phyloP scores from a whole-genome alignment of 169 alveolate genomes.

The Theileria equi region DNA sequence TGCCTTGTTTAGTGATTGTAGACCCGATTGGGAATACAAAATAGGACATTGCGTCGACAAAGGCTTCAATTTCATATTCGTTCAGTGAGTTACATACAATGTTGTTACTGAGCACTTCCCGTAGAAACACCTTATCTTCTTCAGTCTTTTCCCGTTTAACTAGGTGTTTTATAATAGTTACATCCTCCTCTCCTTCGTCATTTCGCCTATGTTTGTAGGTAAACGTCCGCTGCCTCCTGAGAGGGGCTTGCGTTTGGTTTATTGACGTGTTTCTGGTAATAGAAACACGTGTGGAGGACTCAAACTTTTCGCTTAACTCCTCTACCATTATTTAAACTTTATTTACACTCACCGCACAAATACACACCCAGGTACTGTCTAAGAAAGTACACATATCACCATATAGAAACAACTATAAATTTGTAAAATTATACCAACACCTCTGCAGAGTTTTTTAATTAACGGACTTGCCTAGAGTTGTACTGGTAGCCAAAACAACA shows the following conservation, averaged over 20 bases:
- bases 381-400: not conserved
- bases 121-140: constrained; percentile 76
- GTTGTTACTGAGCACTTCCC: constrained; percentile 76
- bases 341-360: constrained; percentile 7
- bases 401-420: not conserved
- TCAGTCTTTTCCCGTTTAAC: constrained; percentile 72
- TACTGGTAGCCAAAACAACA: constrained; percentile 24
- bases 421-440: not conserved
- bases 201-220: constrained; percentile 5
- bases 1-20: constrained; percentile 82
- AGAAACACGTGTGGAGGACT: not conserved
- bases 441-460: not conserved
- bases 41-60: constrained; percentile 83
- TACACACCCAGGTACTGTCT: not conserved
- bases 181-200: constrained; percentile 36
- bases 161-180: constrained; percentile 52
- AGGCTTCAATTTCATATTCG: constrained; percentile 83
- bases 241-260: constrained; percentile 3
- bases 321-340: constrained; percentile 24
- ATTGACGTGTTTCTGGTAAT: not conserved
- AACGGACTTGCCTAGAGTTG: constrained; percentile 55
- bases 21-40: constrained; percentile 81
- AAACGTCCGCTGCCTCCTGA: constrained; percentile 23
- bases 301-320: constrained; percentile 18
- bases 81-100: constrained; percentile 82